These are phyloP conservation scores for Teratosphaeria viscida DNA, from an alignment of 2,329 filamentous ascomycete species.

Conservation along the genomic window DNA sequence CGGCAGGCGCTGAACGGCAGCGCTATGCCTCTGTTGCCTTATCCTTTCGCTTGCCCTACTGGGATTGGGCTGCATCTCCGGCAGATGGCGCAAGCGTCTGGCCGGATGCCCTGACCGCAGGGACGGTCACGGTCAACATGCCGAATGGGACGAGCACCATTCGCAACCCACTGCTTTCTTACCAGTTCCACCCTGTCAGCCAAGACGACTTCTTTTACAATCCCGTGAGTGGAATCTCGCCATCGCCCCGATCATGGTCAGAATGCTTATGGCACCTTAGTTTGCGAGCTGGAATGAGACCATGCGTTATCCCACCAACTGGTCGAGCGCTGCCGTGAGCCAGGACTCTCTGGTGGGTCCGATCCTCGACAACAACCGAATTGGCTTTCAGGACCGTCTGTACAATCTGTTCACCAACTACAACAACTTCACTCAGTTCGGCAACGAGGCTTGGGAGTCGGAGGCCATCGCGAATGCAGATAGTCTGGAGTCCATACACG, in stretches of 20 bases:
- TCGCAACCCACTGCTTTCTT: conserved; percentile 25
- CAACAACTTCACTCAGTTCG: conserved; percentile 52
- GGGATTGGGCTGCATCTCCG: conserved; percentile 37
- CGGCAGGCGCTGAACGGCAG: conserved; percentile 25
- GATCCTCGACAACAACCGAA: conserved; percentile 43
- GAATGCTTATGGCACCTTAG: not conserved
- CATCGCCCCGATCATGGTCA: not conserved
- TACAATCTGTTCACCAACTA: conserved; percentile 60
- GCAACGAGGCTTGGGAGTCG: conserved; percentile 49
- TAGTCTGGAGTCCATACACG: conserved; percentile 44
- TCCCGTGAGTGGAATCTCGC: conserved; percentile 42
- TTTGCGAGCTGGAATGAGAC: conserved; percentile 52
- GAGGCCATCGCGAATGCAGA: conserved; percentile 43
- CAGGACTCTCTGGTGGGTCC: conserved; percentile 48
- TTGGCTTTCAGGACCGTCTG: conserved; percentile 49
- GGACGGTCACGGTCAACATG: conserved; percentile 28
- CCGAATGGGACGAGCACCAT: conserved; percentile 25
- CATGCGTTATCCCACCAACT: conserved; percentile 44
- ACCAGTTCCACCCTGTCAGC: conserved; percentile 42
- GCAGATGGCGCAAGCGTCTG: conserved; percentile 22
- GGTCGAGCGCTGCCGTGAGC: conserved; percentile 39
- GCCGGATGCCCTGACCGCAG: conserved; percentile 30
- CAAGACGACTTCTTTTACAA: conserved; percentile 46
- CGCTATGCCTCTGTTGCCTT: conserved; percentile 31
- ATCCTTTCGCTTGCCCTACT: conserved; percentile 36